Evolutionary conservation across 164 flowering plant species (phyloP).

Genomic region (Umbellularia californica): DNA sequence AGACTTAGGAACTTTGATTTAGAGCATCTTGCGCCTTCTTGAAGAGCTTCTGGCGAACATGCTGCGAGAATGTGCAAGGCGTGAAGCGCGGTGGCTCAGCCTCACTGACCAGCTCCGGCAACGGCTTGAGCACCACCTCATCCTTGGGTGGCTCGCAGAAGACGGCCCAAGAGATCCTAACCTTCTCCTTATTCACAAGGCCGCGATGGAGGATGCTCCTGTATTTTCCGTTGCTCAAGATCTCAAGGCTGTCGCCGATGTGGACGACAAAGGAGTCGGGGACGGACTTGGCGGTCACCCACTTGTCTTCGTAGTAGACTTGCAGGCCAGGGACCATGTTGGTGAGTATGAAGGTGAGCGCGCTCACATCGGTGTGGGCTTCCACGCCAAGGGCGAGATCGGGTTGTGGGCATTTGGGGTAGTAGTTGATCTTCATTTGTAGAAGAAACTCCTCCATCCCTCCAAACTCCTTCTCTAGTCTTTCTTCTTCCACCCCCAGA

Average conservation of each 20-base stretch:
- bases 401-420: slow-evolving; percentile 95
- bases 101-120: slow-evolving; percentile 69
- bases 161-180: slow-evolving; percentile 92
- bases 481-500: slow-evolving; percentile 67
- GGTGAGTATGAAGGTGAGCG: slow-evolving; percentile 91
- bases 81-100: slow-evolving; percentile 59
- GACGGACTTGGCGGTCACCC: slow-evolving; percentile 90
- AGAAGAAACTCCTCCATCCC: slow-evolving; percentile 70
- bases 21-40: slow-evolving; percentile 49
- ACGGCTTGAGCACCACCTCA: slow-evolving; percentile 71
- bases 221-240: slow-evolving; percentile 82
- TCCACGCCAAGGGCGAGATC: slow-evolving; percentile 91
- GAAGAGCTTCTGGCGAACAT: slow-evolving; percentile 70
- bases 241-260: slow-evolving; percentile 85
- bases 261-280: slow-evolving; percentile 83
- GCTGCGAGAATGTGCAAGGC: slow-evolving; percentile 85
- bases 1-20: too few species aligned
- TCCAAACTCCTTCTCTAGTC: slow-evolving; percentile 79
- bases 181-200: slow-evolving; percentile 90
- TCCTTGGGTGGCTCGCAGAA: slow-evolving; percentile 95
- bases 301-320: slow-evolving; percentile 51
- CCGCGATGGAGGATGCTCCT: slow-evolving; percentile 90
- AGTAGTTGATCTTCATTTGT: slow-evolving; percentile 90
- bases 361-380: slow-evolving; percentile 86
- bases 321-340: slow-evolving; percentile 99